A percentile compares a stretch with the other conserved stretches of the same genome.
These are phyloP conservation scores for grape (Vitis vinifera) DNA, from an alignment of 164 flowering plant species.

Conservation along the genomic window DNA sequence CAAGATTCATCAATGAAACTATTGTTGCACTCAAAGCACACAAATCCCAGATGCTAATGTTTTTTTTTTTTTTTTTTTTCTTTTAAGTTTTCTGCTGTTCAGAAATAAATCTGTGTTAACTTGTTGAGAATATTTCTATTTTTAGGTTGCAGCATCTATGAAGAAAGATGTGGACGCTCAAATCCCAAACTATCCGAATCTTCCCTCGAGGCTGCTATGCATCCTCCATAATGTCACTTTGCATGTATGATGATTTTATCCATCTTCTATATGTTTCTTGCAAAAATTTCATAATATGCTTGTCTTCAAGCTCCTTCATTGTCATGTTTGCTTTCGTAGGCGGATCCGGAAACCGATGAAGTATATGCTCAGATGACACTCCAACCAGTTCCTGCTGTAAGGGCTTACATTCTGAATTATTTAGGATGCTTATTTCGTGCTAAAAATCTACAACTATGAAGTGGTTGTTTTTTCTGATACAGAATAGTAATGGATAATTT, in stretches of 20 bases:
- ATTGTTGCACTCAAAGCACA: too few relatives aligned
- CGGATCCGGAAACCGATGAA: constrained; percentile 98
- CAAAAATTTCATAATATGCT: background rate
- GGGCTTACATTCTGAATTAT: constrained; percentile 6
- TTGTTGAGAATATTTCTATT: constrained; percentile 4
- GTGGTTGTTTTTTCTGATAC: too few relatives aligned
- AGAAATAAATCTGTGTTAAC: background rate
- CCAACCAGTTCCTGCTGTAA: constrained; percentile 91
- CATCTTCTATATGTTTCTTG: background rate
- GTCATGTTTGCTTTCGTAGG: constrained; percentile 44
- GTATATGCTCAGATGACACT: constrained; percentile 99
- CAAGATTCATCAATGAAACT: too few relatives aligned
- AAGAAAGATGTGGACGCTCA: constrained; percentile 89
- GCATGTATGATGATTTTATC: constrained; percentile 52
- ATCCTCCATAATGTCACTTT: constrained; percentile 86
- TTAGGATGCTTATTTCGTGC: background rate
- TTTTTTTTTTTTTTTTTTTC: too few relatives aligned
- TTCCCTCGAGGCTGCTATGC: constrained; percentile 86
- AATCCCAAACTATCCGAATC: constrained; percentile 88
- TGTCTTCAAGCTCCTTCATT: background rate
- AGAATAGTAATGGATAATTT: too few relatives aligned
- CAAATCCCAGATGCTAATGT: background rate
- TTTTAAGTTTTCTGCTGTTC: background rate
- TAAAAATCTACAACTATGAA: background rate
- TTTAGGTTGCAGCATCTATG: constrained; percentile 99